phyloP scores from a whole-genome alignment of 2,329 filamentous ascomycete genomes.

The Bretziella fagacearum region DNA sequence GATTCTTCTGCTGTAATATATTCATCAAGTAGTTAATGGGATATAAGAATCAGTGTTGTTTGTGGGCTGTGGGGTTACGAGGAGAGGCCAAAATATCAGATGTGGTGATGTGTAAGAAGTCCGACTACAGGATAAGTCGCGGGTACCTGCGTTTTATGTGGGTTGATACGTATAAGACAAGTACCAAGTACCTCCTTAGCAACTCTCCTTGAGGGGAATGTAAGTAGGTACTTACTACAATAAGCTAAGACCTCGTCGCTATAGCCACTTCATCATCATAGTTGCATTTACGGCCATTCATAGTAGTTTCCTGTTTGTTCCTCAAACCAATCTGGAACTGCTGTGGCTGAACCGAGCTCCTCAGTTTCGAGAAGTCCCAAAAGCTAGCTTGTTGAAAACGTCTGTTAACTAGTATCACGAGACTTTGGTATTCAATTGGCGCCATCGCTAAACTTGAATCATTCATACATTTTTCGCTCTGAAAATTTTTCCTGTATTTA shows the following conservation, averaged over 20 bases:
- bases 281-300: neutral
- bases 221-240: too few relatives aligned
- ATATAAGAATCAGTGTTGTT: neutral
- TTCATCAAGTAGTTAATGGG: neutral
- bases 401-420: too few relatives aligned
- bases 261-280: too few relatives aligned
- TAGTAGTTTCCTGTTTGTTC: neutral
- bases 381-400: neutral
- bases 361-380: conserved; percentile 2
- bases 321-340: conserved; percentile 8
- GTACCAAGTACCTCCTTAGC: neutral
- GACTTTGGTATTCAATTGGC: too few relatives aligned
- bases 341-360: conserved; percentile 6
- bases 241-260: too few relatives aligned
- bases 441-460: too few relatives aligned
- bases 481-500: neutral
- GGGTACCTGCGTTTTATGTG: neutral
- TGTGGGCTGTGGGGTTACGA: neutral
- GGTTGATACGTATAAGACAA: neutral
- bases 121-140: too few relatives aligned
- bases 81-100: neutral
- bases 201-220: too few relatives aligned
- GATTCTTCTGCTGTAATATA: neutral
- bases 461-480: neutral
- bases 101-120: too few relatives aligned